Evolutionary conservation across 805 yeast genomes (phyloP).

Genomic region (Maudiozyma pseudohumilis): DNA sequence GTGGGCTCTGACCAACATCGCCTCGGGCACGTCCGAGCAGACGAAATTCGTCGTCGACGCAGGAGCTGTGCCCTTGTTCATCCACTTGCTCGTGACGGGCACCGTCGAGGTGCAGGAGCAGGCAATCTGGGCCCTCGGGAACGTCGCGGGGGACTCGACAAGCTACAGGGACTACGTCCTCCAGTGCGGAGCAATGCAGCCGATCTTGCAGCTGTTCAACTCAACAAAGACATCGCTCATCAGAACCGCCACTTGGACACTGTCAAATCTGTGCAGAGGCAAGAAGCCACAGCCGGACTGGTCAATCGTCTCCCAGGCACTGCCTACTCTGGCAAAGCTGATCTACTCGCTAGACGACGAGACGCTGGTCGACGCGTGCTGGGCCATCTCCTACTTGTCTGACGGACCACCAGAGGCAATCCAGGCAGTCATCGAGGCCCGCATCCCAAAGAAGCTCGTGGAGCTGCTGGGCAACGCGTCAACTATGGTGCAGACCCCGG

Average conservation of each 20-base stretch:
- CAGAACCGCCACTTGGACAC: constrained; percentile 97
- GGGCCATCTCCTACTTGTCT: constrained; percentile 93
- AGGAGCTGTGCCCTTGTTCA: constrained; percentile 89
- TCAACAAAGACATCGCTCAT: constrained; percentile 80
- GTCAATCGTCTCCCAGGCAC: constrained; percentile 73
- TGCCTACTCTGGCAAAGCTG: constrained; percentile 85
- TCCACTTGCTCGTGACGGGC: constrained; percentile 65
- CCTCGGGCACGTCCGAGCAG: constrained; percentile 85
- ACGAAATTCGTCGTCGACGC: constrained; percentile 85
- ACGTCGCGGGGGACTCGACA: constrained; percentile 96
- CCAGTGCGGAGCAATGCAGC: constrained; percentile 77
- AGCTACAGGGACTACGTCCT: constrained; percentile 83
- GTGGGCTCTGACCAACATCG: constrained; percentile 98
- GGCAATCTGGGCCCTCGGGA: constrained; percentile 98
- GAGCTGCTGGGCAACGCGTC: constrained; percentile 80
- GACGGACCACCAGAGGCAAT: constrained; percentile 91
- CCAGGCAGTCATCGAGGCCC: constrained; percentile 92
- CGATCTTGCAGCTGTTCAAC: constrained; percentile 69
- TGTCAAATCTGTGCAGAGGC: constrained; percentile 93
- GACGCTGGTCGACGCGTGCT: constrained; percentile 92
- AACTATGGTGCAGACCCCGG: constrained; percentile 89
- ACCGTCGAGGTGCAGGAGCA: constrained; percentile 93
- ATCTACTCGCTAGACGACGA: constrained; percentile 87
- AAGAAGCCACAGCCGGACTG: constrained; percentile 95
- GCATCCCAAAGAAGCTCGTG: constrained; percentile 89